phyloP scores from a whole-genome alignment of 495 filamentous ascomycete genomes.

The Jackrogersella minutella region DNA sequence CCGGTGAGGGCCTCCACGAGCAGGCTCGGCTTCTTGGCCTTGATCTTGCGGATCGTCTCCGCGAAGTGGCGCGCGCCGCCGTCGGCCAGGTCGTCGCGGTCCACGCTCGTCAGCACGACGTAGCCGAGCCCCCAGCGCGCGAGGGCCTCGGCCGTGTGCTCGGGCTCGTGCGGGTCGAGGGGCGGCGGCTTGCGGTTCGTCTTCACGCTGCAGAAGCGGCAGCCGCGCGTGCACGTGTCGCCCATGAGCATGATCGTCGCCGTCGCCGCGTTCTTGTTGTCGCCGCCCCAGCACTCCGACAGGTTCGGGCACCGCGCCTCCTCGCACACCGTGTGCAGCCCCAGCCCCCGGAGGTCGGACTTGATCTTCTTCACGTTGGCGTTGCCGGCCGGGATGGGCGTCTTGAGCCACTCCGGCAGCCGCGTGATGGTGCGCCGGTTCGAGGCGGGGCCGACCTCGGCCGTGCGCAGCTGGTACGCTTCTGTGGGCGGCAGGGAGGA shows the following conservation, averaged over 20 bases:
- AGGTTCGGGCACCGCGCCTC: conserved; percentile 98
- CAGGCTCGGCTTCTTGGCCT: conserved; percentile 82
- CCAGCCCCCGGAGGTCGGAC: conserved; percentile 86
- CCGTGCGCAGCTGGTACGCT: conserved; percentile 75
- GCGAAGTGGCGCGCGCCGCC: conserved; percentile 91
- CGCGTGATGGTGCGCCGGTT: conserved; percentile 89
- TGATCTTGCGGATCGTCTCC: conserved; percentile 93
- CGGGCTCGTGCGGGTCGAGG: conserved; percentile 94
- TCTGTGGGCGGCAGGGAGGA: conserved; percentile 59
- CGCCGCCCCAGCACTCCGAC: conserved; percentile 95
- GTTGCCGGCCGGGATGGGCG: conserved; percentile 79
- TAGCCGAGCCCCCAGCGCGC: conserved; percentile 94
- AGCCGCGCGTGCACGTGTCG: conserved; percentile 96
- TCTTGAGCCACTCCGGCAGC: conserved; percentile 94
- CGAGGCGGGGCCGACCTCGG: conserved; percentile 80
- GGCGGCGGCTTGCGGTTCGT: conserved; percentile 79
- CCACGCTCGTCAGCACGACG: conserved; percentile 91
- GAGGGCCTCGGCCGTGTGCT: conserved; percentile 94
- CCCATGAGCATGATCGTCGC: conserved; percentile 99
- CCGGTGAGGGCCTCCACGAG: conserved; percentile 96
- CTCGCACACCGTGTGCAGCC: conserved; percentile 95
- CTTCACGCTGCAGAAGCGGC: conserved; percentile 97
- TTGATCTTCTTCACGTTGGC: conserved; percentile 92
- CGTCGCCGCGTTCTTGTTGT: conserved; percentile 85
- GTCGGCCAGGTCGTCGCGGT: conserved; percentile 90